Evolutionary conservation across 2,329 filamentous ascomycete genomes (phyloP).

Genomic region (Talaromyces rugulosus): DNA sequence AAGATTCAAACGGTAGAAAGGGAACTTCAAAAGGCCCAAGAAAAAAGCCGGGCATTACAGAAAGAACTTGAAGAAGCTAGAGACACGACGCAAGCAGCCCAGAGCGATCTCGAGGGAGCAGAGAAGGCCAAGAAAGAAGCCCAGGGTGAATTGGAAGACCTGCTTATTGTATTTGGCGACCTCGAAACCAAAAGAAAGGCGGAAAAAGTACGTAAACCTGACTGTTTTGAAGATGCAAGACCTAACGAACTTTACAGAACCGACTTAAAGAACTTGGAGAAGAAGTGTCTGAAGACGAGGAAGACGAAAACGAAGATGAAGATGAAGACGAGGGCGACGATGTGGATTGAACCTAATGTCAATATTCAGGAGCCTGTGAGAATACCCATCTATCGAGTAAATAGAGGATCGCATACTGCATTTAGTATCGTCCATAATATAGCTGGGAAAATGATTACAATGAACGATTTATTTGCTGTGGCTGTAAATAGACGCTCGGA

Average conservation of each 20-base stretch:
- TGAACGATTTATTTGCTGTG: neutral
- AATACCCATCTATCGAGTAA: constrained; percentile 12
- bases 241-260: constrained; percentile 43
- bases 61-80: constrained; percentile 18
- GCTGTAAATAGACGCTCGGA: constrained; percentile 4
- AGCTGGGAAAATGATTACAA: neutral
- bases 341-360: constrained; percentile 17
- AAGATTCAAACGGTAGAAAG: constrained; percentile 49
- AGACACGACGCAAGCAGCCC: constrained; percentile 25
- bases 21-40: constrained; percentile 53
- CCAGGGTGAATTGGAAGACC: constrained; percentile 73
- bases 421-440: neutral
- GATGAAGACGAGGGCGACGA: constrained; percentile 38
- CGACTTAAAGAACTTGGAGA: constrained; percentile 65
- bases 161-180: constrained; percentile 76
- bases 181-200: constrained; percentile 70
- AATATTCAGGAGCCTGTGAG: neutral
- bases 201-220: constrained; percentile 60
- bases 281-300: constrained; percentile 71
- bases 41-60: constrained; percentile 19
- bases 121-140: constrained; percentile 60
- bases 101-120: constrained; percentile 41
- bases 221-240: neutral
- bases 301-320: constrained; percentile 56
- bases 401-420: constrained; percentile 5